Evolutionary conservation across 1,139 yeast genomes (phyloP).

Genomic region (Nakaseomyces bracarensis): DNA sequence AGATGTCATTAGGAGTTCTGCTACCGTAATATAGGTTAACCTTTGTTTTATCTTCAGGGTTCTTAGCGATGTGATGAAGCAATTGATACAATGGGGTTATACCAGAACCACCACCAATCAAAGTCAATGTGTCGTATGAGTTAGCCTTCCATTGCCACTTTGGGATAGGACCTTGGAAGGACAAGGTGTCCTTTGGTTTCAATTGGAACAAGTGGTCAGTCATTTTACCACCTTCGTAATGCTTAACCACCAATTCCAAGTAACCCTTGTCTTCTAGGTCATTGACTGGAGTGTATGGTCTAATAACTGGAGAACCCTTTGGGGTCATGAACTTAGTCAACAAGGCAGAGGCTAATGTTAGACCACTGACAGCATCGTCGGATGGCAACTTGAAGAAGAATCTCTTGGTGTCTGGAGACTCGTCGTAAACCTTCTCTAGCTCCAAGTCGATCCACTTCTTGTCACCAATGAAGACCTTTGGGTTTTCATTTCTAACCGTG

Average conservation of each 20-base stretch:
- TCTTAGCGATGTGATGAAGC: slow-evolving; percentile 55
- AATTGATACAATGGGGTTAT: slow-evolving; percentile 92
- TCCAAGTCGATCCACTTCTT: slow-evolving; percentile 78
- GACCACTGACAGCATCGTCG: slow-evolving; percentile 65
- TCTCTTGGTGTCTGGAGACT: slow-evolving; percentile 54
- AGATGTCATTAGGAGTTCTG: slow-evolving; percentile 65
- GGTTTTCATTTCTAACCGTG: slow-evolving; percentile 40
- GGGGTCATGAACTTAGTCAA: slow-evolving; percentile 74
- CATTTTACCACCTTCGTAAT: slow-evolving; percentile 78
- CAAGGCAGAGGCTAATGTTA: slow-evolving; percentile 71
- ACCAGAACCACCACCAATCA: slow-evolving; percentile 96
- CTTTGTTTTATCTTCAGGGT: slow-evolving; percentile 81
- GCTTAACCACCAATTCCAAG: slow-evolving; percentile 75
- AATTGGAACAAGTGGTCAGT: slow-evolving; percentile 64
- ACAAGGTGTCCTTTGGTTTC: slow-evolving; percentile 69
- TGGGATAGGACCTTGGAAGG: slow-evolving; percentile 90
- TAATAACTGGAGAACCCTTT: slow-evolving; percentile 80
- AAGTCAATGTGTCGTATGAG: slow-evolving; percentile 66
- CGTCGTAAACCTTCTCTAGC: slow-evolving; percentile 41
- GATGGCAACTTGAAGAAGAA: slow-evolving; percentile 66
- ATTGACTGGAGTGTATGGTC: slow-evolving; percentile 94
- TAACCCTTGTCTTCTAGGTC: slow-evolving; percentile 63
- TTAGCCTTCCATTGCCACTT: slow-evolving; percentile 92
- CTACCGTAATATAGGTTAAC: slow-evolving; percentile 74
- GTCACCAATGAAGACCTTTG: slow-evolving; percentile 57